Conservation (phyloP, 768 basidiomycete genomes). For the Favolaschia claudopus region DNA sequence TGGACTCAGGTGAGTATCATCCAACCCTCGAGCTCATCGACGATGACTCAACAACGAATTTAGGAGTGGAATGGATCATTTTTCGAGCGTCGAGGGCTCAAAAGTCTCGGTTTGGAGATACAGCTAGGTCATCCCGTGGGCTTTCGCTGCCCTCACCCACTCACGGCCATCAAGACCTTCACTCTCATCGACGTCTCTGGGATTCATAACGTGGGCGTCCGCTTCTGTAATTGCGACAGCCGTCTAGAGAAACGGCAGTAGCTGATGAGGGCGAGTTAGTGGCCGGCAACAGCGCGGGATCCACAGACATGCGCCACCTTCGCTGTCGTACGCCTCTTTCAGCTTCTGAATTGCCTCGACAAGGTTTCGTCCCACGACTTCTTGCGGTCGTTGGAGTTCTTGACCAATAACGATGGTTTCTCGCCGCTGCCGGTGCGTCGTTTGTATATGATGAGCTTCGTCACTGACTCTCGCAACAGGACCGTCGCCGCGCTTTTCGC, state of each 20-base stretch:
- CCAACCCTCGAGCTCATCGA: background rate
- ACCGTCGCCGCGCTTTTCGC: background rate
- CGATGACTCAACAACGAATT: background rate
- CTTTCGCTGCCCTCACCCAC: background rate
- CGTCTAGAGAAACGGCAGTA: background rate
- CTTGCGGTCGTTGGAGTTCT: background rate
- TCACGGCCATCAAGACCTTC: background rate
- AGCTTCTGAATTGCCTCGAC: background rate
- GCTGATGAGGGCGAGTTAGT: constrained; percentile 16
- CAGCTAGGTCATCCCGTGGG: background rate
- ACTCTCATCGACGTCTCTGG: background rate
- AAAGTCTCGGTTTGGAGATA: background rate
- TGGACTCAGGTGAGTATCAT: background rate
- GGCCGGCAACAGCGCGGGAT: constrained; percentile 11
- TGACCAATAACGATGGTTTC: constrained; percentile 10
- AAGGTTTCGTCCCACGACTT: constrained; percentile 7
- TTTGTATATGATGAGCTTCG: too few relatives aligned
- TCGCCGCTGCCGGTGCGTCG: background rate
- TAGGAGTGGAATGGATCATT: background rate
- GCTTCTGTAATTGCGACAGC: constrained; percentile 4
- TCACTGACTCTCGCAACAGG: background rate
- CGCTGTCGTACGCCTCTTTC: background rate
- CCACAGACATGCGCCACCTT: constrained; percentile 1
- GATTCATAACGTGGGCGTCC: background rate
- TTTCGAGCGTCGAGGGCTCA: background rate